Conservation (phyloP, 116 monocot genomes). For the Phalaenopsis hybrid region DNA sequence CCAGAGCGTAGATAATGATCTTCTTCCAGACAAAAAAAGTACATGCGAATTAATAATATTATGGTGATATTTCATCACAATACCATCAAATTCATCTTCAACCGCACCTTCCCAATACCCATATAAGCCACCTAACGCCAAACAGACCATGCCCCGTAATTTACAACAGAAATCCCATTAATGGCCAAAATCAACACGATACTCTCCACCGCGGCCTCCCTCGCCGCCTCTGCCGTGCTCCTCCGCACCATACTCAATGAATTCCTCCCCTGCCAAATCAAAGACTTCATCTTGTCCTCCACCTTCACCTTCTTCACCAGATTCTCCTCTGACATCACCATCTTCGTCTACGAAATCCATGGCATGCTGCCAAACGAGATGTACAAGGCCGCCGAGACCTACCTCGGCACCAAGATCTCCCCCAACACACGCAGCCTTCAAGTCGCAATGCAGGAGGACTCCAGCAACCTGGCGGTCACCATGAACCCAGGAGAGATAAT, state of each 20-base stretch:
- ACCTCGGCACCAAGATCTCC: slow-evolving; percentile 24
- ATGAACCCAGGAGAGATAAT: slow-evolving; percentile 30
- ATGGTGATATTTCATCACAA: no score
- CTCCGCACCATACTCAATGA: slow-evolving; percentile 17
- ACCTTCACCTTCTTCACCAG: not conserved
- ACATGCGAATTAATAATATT: no score
- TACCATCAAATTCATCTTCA: no score
- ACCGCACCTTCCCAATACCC: no score
- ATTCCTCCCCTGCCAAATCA: slow-evolving; percentile 14
- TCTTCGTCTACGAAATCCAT: slow-evolving; percentile 28
- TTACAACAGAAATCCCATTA: not conserved
- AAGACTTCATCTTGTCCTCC: not conserved
- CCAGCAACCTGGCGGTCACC: slow-evolving; percentile 11
- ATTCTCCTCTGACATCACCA: slow-evolving; percentile 10
- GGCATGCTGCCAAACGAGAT: slow-evolving; percentile 17
- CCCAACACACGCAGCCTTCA: slow-evolving; percentile 13
- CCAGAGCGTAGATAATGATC: no score
- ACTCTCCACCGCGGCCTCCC: slow-evolving; percentile 17
- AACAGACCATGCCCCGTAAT: no score
- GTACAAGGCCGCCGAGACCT: slow-evolving; percentile 14
- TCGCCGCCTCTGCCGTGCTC: slow-evolving; percentile 24
- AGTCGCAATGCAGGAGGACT: slow-evolving; percentile 14
- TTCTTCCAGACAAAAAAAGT: no score
- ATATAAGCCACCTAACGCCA: no score
- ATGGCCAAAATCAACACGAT: slow-evolving; percentile 6